Evolutionary conservation across 140 eudicot genomes (phyloP).

Genomic region (Oenanthe javanica): DNA sequence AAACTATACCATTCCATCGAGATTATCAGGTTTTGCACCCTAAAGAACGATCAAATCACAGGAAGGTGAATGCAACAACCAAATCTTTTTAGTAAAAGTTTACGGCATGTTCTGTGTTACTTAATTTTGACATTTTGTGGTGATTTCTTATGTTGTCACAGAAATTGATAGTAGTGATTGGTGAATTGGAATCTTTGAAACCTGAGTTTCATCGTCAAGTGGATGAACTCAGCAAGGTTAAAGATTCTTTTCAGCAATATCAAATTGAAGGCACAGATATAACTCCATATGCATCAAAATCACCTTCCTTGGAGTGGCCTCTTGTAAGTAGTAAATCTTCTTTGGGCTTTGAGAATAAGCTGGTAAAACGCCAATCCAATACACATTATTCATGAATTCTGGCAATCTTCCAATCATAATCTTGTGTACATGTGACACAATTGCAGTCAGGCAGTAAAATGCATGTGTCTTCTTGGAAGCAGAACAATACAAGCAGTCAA

Average conservation of each 20-base stretch:
- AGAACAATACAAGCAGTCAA: conserved; percentile 32
- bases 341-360: conserved; percentile 24
- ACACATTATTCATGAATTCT: not conserved
- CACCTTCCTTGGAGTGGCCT: conserved; percentile 28
- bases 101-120: conserved; percentile 3
- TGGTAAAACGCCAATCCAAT: conserved; percentile 33
- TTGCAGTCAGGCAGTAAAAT: conserved; percentile 27
- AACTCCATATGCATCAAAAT: conserved; percentile 29
- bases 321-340: conserved; percentile 32
- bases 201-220: conserved; percentile 46
- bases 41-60: conserved; percentile 53
- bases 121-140: conserved; percentile 8
- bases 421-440: conserved; percentile 13
- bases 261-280: conserved; percentile 35
- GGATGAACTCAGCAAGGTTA: conserved; percentile 38
- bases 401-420: not conserved
- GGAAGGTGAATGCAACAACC: conserved; percentile 44
- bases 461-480: conserved; percentile 45
- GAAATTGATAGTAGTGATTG: conserved; percentile 65
- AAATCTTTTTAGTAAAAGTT: not conserved
- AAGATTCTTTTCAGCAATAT: conserved; percentile 28
- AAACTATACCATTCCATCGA: conserved; percentile 82
- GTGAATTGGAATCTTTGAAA: conserved; percentile 78
- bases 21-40: conserved; percentile 58
- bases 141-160: conserved; percentile 26